Conservation (phyloP, 306 rosid genomes). For the Urtica urens region DNA sequence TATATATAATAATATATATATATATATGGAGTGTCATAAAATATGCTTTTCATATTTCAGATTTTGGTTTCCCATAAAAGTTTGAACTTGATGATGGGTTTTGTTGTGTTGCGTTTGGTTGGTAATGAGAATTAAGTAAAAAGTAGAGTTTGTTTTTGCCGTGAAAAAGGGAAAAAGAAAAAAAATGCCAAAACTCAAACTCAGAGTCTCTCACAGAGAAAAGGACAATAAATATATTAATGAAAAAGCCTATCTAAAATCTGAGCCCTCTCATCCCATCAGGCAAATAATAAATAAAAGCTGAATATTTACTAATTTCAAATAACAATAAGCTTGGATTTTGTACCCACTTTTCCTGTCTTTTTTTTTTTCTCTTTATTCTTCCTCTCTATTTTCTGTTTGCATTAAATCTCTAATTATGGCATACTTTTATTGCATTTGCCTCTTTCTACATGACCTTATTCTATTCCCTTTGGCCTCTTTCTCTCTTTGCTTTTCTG, state of each 20-base stretch:
- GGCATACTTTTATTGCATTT: slow-evolving; percentile 1
- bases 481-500: background rate
- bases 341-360: slow-evolving; percentile 11
- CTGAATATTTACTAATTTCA: too few relatives aligned
- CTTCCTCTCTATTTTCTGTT: too few relatives aligned
- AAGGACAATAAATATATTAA: too few relatives aligned
- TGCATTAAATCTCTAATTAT: background rate
- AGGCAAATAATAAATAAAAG: slow-evolving; percentile 14
- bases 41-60: too few relatives aligned
- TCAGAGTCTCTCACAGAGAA: background rate
- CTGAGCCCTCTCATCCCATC: slow-evolving; percentile 19
- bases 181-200: background rate
- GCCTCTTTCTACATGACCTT: slow-evolving; percentile 13
- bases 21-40: too few relatives aligned
- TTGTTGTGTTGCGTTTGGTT: background rate
- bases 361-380: slow-evolving; percentile 5
- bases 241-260: slow-evolving; percentile 11
- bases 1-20: too few relatives aligned
- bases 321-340: slow-evolving; percentile 13
- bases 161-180: background rate
- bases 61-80: slow-evolving; percentile 3
- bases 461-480: background rate
- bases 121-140: background rate
- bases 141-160: slow-evolving; percentile 11
- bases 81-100: background rate